Conservation (phyloP, 179 eudicot species). For the Carnegiea gigantea region DNA sequence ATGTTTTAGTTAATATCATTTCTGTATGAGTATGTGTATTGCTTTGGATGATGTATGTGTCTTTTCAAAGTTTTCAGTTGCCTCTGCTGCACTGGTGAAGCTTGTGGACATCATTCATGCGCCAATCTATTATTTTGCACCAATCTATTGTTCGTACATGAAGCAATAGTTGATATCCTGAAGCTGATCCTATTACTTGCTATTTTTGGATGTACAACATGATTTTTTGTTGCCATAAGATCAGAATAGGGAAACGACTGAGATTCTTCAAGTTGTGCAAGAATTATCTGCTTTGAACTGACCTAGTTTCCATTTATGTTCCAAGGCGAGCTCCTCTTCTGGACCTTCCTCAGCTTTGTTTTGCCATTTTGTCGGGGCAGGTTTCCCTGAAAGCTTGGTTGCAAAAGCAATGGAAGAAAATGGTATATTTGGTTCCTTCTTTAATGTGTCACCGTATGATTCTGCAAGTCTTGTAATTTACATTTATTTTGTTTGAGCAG, state of each 20-base stretch:
- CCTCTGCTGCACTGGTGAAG: background rate
- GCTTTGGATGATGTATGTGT: background rate
- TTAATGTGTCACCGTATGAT: background rate
- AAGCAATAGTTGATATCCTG: background rate
- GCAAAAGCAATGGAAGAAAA: constrained; percentile 56
- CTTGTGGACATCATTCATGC: background rate
- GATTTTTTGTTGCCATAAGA: background rate
- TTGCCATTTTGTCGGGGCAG: constrained; percentile 57
- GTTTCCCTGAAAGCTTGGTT: constrained; percentile 59
- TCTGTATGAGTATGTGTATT: background rate
- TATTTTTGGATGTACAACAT: background rate
- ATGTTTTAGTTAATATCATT: background rate
- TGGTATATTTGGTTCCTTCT: constrained; percentile 35
- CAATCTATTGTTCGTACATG: background rate
- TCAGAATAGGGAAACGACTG: background rate
- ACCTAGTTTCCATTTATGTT: background rate
- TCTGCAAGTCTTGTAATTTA: background rate
- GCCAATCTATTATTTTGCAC: background rate
- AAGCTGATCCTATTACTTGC: background rate
- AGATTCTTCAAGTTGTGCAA: background rate
- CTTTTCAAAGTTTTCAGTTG: background rate
- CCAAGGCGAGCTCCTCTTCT: constrained; percentile 57
- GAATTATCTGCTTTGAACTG: constrained; percentile 5
- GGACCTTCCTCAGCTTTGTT: constrained; percentile 51
- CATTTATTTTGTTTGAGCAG: constrained; percentile 38